Evolutionary conservation across 192 early-diverging fungal species (phyloP), one percentile per base, ranked within the genome.

Genomic region (Kappamyces sp.): DNA sequence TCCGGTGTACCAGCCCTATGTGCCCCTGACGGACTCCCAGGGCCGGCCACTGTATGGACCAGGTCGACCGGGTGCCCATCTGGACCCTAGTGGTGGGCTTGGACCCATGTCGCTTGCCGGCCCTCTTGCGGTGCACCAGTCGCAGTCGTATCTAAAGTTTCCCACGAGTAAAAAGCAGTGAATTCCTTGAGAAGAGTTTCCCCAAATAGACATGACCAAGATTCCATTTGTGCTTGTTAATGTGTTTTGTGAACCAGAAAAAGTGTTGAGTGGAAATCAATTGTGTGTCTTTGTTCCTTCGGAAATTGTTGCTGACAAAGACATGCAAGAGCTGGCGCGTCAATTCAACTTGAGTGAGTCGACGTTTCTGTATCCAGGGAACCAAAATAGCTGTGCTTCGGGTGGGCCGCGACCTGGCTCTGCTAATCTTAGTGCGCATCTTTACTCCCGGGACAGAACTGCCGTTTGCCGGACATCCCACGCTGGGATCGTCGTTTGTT

Each of bases 391-490:
- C 23, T 23, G 23, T 23, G 23, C 23, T 23, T 23, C 23, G 23
- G 23, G 23, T 23, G 23, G 23, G 23, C 23, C 23, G 23, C 23
- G 23, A 23, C 23, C 23, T 23, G 23, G 23, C 23, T 23, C 23
- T 23, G 23, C 23, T 23, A 23, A 23, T 23, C 23, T 23, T 23
- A 10, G 47, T 64, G 12, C 50, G 66, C 47, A 68, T 68, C 53
- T 68, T 68, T 50, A 68, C 62, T 33, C 61, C 66, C 1, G 55
- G 61, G 3, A 59, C 48, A 23, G 66, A 68, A 41, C 62, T 68
- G 35, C 57, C 55, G 13, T 68, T 68, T 46, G 66, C 66, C n/a
- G 66, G 66, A 13, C 66, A 68, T 50, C 66, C 66, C 4, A 64
- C 62, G 5, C 55, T 68, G 6, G 66, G 66, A 7, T 36, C 23